Base-by-base conservation (phyloP, 768 basidiomycete genomes). In the Phlebiopsis gigantea region DNA sequence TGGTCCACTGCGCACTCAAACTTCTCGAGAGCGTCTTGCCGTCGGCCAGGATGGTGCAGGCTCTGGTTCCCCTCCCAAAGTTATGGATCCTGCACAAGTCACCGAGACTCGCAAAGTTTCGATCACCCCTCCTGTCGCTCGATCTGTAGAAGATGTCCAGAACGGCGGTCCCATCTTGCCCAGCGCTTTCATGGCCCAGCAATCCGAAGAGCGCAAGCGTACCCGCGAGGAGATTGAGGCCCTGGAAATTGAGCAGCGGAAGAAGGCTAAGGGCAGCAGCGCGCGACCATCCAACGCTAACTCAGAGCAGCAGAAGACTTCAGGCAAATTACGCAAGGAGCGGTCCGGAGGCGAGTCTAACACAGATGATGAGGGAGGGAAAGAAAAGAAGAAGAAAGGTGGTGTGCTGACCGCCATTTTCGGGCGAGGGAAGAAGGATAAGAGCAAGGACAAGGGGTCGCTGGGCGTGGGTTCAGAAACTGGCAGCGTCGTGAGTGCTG, bases 361-460 rank as follows among this genome's bases (percentile, higher is more conserved):
- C 0, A 71, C 74, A 10, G 67, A 75, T 49, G 78, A 79, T 30
- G 79, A 78, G 22, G 69, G 72, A 25, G 62, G 62, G 14, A 80
- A 77, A 67, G 77, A 81, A 46, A 81, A 71, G 59, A 84, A 86
- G 73, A 85, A 87, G 72, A 87, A 85, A 72, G 85, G 82, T 2
- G 84, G 88, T 2, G 79, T 98, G 56, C 87, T 97, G 61, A 78
- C 84, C 14, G 78, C 85, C 0, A 65, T 98, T 48, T 96, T 96
- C 67, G 78, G 79, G 17, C 74, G 87, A 63, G n/a, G n/a, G n/a
- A 85, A 83, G 71, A 93, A 88, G 69, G 83, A 89, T 64, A 90
- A 80, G 68, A 60, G 58, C 57, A 77, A 87, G 65, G 84, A 79
- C 43, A 83, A 83, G 68, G 73, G 72, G 31, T 65, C 69, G 17